A percentile compares a stretch with the other conserved stretches of the same genome.
phyloP scores from a whole-genome alignment of 2,329 filamentous ascomycete genomes.

The Lasiodiplodia citricola region DNA sequence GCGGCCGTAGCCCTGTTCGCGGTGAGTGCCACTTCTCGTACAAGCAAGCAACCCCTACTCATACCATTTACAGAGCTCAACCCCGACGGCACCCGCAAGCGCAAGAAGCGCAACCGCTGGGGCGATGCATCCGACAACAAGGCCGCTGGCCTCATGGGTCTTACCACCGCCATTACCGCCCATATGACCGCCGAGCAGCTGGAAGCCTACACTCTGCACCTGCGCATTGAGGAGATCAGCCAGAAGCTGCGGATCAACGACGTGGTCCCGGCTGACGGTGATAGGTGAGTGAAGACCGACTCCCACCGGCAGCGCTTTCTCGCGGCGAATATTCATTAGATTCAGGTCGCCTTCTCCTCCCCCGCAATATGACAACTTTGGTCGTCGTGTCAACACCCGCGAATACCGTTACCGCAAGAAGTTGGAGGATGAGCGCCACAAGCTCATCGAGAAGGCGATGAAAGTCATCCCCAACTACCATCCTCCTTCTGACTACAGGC shows the following conservation, averaged over 20 bases:
- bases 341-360: conserved; percentile 89
- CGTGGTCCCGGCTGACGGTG: conserved; percentile 94
- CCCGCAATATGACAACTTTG: conserved; percentile 98
- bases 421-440: conserved; percentile 98
- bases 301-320: conserved; percentile 30
- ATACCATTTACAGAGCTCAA: conserved; percentile 38
- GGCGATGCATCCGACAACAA: conserved; percentile 98
- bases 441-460: conserved; percentile 98
- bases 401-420: conserved; percentile 98
- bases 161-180: conserved; percentile 93
- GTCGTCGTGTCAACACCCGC: conserved; percentile 97
- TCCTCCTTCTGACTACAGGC: conserved; percentile 96
- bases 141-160: conserved; percentile 94
- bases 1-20: conserved; percentile 89
- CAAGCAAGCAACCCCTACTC: neutral
- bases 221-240: conserved; percentile 98
- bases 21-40: neutral
- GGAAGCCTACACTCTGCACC: conserved; percentile 93
- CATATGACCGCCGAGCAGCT: conserved; percentile 99
- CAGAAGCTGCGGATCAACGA: conserved; percentile 99
- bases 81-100: conserved; percentile 78
- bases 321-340: conserved; percentile 27
- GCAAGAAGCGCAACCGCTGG: conserved; percentile 99
- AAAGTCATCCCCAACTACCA: conserved; percentile 99
- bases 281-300: conserved; percentile 68